Conservation (phyloP, 2,329 filamentous ascomycete genomes). For the Diaporthe aspalathi region DNA sequence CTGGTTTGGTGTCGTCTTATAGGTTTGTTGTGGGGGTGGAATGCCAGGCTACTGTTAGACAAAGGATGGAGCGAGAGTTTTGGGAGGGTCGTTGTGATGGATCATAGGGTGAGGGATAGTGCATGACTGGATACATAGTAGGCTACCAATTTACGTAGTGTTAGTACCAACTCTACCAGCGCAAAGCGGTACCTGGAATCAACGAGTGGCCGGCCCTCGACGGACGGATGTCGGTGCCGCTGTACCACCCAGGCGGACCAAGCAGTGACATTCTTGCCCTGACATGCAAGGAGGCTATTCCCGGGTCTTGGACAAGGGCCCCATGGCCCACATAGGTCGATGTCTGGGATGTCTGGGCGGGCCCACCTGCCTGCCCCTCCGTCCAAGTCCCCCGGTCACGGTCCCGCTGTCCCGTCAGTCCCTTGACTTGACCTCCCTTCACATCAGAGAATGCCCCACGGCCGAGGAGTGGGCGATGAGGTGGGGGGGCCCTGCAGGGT, state of each 20-base stretch:
- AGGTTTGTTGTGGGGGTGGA: constrained; percentile 14
- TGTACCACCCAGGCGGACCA: background rate
- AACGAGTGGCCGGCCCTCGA: too few species aligned
- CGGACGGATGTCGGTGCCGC: constrained; percentile 22
- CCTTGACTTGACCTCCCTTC: too few species aligned
- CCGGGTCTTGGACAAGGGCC: constrained; percentile 13
- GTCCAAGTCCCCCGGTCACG: background rate
- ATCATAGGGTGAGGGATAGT: constrained; percentile 5
- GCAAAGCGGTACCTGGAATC: background rate
- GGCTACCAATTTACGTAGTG: background rate
- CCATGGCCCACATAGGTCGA: constrained; percentile 12
- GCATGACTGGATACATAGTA: background rate
- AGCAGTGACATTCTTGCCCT: constrained; percentile 21
- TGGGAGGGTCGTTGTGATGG: constrained; percentile 6
- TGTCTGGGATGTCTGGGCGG: constrained; percentile 25
- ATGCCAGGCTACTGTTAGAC: constrained; percentile 18
- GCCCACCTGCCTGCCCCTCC: constrained; percentile 2
- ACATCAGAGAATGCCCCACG: constrained; percentile 29
- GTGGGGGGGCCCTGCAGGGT: constrained; percentile 12
- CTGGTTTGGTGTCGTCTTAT: constrained; percentile 7
- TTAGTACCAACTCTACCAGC: background rate
- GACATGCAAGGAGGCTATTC: constrained; percentile 25
- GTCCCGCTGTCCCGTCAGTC: background rate
- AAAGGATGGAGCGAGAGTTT: constrained; percentile 22
- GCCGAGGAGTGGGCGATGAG: constrained; percentile 20